A percentile compares a stretch with the other conserved stretches of the same genome.
These are phyloP conservation scores for Ascomycota sp. DNA, from an alignment of 2,329 filamentous ascomycete genomes.

Conservation along the genomic window DNA sequence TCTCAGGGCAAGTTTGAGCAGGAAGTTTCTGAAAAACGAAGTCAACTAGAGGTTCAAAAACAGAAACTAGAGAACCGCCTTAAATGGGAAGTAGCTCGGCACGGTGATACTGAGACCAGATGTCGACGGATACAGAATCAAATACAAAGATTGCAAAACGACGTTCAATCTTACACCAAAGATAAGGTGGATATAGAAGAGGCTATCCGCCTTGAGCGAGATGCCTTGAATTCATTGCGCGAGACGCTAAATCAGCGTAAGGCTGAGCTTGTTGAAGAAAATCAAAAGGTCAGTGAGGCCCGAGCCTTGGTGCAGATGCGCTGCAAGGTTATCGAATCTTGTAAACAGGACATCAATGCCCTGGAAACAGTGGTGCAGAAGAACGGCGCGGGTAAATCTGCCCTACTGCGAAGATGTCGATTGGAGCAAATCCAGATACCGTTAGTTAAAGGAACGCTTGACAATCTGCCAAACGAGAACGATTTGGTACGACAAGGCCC, in stretches of 20 bases:
- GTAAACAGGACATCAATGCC: slow-evolving; percentile 51
- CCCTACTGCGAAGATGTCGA: slow-evolving; percentile 69
- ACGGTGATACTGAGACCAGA: slow-evolving; percentile 41
- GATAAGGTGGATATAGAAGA: slow-evolving; percentile 60
- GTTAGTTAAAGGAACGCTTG: slow-evolving; percentile 54
- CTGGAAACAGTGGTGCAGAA: slow-evolving; percentile 77
- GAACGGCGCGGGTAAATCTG: slow-evolving; percentile 67
- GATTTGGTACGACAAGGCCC: slow-evolving; percentile 54
- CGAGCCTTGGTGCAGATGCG: slow-evolving; percentile 66
- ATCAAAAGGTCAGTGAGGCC: slow-evolving; percentile 56
- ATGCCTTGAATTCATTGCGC: slow-evolving; percentile 56
- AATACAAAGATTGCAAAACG: slow-evolving; percentile 42
- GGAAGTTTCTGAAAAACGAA: slow-evolving; percentile 69
- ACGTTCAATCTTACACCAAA: slow-evolving; percentile 48
- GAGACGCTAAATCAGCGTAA: slow-evolving; percentile 52
- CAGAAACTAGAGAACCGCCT: slow-evolving; percentile 46
- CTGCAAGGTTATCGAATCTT: slow-evolving; percentile 59
- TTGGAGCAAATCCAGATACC: slow-evolving; percentile 85
- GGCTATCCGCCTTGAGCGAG: slow-evolving; percentile 49
- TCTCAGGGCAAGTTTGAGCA: slow-evolving; percentile 86
- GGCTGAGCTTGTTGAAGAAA: slow-evolving; percentile 45
- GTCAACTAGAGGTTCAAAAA: slow-evolving; percentile 70
- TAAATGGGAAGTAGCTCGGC: slow-evolving; percentile 32
- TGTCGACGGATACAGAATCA: slow-evolving; percentile 47
- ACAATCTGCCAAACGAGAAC: slow-evolving; percentile 75